Percentiles rank a stretch among this genome's conserved stretches.
Evolutionary conservation across 257 asterid genomes (phyloP).

Genomic region (Penstemon newberryi): DNA sequence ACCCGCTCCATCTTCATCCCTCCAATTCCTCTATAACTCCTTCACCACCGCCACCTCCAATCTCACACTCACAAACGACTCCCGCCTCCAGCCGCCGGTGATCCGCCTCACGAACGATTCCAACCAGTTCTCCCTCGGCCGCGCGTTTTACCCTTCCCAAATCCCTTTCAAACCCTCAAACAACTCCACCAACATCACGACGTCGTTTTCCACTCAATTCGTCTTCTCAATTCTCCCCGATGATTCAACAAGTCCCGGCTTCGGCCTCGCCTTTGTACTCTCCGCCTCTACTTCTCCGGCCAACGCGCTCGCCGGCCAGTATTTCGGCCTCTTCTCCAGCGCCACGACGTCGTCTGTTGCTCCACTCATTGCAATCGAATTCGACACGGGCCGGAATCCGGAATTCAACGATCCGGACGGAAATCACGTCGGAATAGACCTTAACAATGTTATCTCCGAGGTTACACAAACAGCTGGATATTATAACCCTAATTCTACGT

Average conservation of each 20-base stretch:
- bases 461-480: slow-evolving; percentile 49
- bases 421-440: slow-evolving; percentile 67
- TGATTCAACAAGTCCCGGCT: slow-evolving; percentile 65
- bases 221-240: slow-evolving; percentile 72
- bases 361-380: slow-evolving; percentile 69
- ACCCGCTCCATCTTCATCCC: slow-evolving; percentile 35
- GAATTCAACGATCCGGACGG: slow-evolving; percentile 61
- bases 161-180: slow-evolving; percentile 43
- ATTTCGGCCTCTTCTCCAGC: slow-evolving; percentile 59
- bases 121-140: slow-evolving; percentile 57
- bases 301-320: slow-evolving; percentile 57
- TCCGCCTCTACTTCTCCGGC: slow-evolving; percentile 56
- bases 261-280: slow-evolving; percentile 76
- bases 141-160: slow-evolving; percentile 53
- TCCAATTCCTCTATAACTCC: slow-evolving; percentile 70
- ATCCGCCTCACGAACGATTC: slow-evolving; percentile 76
- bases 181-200: slow-evolving; percentile 41
- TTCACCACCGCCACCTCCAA: slow-evolving; percentile 39
- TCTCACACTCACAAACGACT: slow-evolving; percentile 53
- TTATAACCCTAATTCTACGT: slow-evolving; percentile 29
- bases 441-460: slow-evolving; percentile 47
- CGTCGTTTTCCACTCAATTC: slow-evolving; percentile 77
- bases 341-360: slow-evolving; percentile 36
- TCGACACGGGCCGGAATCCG: slow-evolving; percentile 71
- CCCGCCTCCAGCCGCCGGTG: slow-evolving; percentile 65